Conservation (phyloP, 176 grass and related monocot species). For the Musa beccarii region DNA sequence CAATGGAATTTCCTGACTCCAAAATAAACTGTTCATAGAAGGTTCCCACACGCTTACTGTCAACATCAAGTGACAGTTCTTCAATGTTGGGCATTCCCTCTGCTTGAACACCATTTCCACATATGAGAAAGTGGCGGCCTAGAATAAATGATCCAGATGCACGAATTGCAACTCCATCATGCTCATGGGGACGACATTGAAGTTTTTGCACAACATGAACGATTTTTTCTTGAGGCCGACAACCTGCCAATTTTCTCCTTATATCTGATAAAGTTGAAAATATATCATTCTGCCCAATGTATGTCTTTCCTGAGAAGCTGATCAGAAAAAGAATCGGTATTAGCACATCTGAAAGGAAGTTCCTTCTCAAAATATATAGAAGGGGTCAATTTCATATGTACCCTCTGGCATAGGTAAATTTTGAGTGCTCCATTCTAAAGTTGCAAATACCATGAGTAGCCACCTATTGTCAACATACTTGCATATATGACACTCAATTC, state of each 20-base stretch:
- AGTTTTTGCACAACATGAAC: constrained; percentile 94
- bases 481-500: too few relatives aligned
- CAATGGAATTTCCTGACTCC: constrained; percentile 52
- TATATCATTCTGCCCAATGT: constrained; percentile 52
- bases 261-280: constrained; percentile 61
- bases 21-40: constrained; percentile 79
- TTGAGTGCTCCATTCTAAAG: not conserved
- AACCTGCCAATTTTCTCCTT: constrained; percentile 71
- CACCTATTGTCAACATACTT: not conserved
- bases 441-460: not conserved
- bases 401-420: not conserved
- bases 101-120: constrained; percentile 65
- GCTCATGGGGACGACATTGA: constrained; percentile 45
- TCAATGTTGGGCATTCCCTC: constrained; percentile 78
- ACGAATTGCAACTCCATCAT: constrained; percentile 53
- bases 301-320: constrained; percentile 64
- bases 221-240: constrained; percentile 64
- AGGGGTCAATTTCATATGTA: not conserved
- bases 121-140: constrained; percentile 77
- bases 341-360: too few relatives aligned
- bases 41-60: constrained; percentile 52
- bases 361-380: too few relatives aligned
- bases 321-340: constrained; percentile 12
- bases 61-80: constrained; percentile 53
- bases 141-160: constrained; percentile 73